Conservation (phyloP, 495 filamentous ascomycete species). For the Neurospora sp. region DNA sequence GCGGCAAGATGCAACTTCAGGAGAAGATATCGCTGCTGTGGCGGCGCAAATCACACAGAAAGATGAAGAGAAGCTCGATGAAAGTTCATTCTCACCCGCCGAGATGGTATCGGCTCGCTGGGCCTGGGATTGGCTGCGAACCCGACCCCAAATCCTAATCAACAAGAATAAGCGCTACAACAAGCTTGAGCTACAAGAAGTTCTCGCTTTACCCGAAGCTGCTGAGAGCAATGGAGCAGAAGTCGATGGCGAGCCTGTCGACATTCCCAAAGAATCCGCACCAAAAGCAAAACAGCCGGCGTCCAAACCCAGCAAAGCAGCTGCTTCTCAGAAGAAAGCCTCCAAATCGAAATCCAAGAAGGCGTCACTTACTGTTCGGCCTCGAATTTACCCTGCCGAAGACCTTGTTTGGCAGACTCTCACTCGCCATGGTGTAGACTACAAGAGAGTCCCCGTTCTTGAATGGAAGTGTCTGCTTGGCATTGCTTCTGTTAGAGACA, state of each 20-base stretch:
- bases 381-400: slow-evolving; percentile 29
- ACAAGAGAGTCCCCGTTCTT: slow-evolving; percentile 50
- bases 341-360: slow-evolving; percentile 10
- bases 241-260: not conserved
- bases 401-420: slow-evolving; percentile 62
- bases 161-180: slow-evolving; percentile 31
- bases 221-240: slow-evolving; percentile 1
- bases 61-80: slow-evolving; percentile 10
- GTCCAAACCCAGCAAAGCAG: not conserved
- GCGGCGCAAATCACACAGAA: not conserved
- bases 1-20: slow-evolving; percentile 4
- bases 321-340: not conserved
- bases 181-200: slow-evolving; percentile 28
- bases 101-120: slow-evolving; percentile 28
- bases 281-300: not conserved
- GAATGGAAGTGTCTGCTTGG: slow-evolving; percentile 72
- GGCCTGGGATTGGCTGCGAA: slow-evolving; percentile 37
- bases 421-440: slow-evolving; percentile 70
- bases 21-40: not conserved
- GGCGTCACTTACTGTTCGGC: slow-evolving; percentile 16
- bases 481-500: slow-evolving; percentile 59
- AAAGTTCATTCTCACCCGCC: slow-evolving; percentile 11
- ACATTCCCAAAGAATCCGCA: not conserved
- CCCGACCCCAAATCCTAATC: slow-evolving; percentile 32
- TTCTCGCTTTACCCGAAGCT: slow-evolving; percentile 31